Conservation (phyloP, 1,284 basidiomycete species). For the Heterobasidion irregulare region DNA sequence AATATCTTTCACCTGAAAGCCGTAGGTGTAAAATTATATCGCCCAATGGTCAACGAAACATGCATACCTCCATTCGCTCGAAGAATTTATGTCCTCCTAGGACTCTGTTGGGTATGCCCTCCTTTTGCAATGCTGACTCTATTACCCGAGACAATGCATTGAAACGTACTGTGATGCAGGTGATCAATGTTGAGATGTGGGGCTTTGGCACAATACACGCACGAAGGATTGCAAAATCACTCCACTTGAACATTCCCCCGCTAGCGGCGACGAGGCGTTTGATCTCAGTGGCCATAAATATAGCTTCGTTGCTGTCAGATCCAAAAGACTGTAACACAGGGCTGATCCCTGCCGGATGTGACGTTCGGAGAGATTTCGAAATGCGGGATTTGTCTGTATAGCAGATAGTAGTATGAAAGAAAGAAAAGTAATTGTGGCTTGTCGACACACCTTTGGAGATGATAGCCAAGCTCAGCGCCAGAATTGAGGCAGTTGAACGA, state of each 20-base stretch:
- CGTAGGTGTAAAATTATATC: not conserved
- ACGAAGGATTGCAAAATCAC: conserved; percentile 80
- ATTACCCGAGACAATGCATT: conserved; percentile 77
- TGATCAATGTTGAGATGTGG: not conserved
- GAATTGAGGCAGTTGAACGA: conserved; percentile 75
- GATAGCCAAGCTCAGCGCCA: conserved; percentile 71
- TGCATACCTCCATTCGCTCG: conserved; percentile 62
- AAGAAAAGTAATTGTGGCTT: not conserved
- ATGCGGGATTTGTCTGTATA: conserved; percentile 62
- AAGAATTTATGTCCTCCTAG: conserved; percentile 86
- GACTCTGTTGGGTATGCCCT: conserved; percentile 71
- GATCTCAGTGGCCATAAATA: conserved; percentile 75
- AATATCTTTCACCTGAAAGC: conserved; percentile 68
- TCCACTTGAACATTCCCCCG: conserved; percentile 65
- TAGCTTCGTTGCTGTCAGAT: conserved; percentile 53
- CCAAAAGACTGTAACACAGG: conserved; percentile 43
- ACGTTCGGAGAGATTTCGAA: conserved; percentile 68
- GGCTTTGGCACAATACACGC: conserved; percentile 20
- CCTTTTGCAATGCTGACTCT: conserved; percentile 72
- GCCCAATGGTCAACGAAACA: not conserved
- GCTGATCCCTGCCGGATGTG: conserved; percentile 57
- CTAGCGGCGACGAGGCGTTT: conserved; percentile 69
- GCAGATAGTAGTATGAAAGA: not conserved
- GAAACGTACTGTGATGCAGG: conserved; percentile 54
- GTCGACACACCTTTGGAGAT: conserved; percentile 63